A percentile compares a stretch with the other conserved stretches of the same genome.
Conservation (phyloP, 2,329 filamentous ascomycete genomes). For the Xylariomycetidae sp. region DNA sequence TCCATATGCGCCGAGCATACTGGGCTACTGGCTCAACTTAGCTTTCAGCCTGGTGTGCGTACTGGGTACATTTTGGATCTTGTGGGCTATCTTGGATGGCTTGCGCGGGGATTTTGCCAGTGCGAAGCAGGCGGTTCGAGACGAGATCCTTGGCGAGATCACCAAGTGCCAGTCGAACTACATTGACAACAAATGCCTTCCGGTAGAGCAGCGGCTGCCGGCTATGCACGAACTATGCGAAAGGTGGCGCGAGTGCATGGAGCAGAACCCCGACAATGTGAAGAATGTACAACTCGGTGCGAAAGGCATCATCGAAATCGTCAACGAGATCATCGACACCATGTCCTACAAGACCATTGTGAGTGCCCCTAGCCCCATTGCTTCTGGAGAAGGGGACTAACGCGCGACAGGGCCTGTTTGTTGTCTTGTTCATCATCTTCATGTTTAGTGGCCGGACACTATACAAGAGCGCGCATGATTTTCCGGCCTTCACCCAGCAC, state of each 20-base stretch:
- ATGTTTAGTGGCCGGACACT: constrained; percentile 25
- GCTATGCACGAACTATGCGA: constrained; percentile 68
- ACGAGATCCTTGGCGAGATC: constrained; percentile 66
- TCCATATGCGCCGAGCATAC: constrained; percentile 51
- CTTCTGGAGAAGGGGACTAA: constrained; percentile 8
- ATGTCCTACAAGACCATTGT: constrained; percentile 76
- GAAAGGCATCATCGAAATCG: constrained; percentile 83
- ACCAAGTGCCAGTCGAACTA: constrained; percentile 68
- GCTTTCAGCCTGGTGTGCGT: constrained; percentile 52
- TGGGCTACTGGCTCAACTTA: constrained; percentile 54
- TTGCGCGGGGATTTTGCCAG: constrained; percentile 70
- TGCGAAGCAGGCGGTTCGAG: constrained; percentile 62
- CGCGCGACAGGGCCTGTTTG: constrained; percentile 16
- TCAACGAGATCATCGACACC: constrained; percentile 88
- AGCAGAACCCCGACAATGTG: constrained; percentile 69
- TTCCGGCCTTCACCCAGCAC: constrained; percentile 16
- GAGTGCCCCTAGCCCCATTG: constrained; percentile 18
- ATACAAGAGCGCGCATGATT: constrained; percentile 20
- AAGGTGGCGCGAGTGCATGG: constrained; percentile 84
- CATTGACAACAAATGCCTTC: constrained; percentile 67
- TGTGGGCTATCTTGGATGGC: constrained; percentile 63
- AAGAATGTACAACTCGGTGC: constrained; percentile 77
- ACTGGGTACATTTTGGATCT: constrained; percentile 47
- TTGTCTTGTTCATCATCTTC: constrained; percentile 22
- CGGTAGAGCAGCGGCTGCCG: constrained; percentile 56